Conservation (phyloP, 306 rosid species). For the Vigna trinervia region DNA sequence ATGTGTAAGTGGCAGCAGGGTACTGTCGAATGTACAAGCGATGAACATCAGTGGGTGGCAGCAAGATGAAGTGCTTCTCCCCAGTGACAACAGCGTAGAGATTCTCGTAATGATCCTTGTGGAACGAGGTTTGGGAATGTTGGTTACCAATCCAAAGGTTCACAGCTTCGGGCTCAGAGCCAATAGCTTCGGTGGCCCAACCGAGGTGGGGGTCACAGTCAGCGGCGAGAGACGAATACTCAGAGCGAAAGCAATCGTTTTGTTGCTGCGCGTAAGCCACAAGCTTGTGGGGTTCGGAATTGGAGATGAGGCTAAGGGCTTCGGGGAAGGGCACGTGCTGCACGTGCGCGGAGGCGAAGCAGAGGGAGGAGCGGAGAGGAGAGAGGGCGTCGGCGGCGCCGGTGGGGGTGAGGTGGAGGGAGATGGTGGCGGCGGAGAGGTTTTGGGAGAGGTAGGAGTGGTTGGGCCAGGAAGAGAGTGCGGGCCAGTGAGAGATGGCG, state of each 20-base stretch:
- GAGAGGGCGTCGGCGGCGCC: slow-evolving; percentile 75
- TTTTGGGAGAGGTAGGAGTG: slow-evolving; percentile 59
- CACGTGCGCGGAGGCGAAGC: slow-evolving; percentile 57
- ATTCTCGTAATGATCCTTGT: slow-evolving; percentile 88
- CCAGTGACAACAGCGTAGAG: slow-evolving; percentile 83
- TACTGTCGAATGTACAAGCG: slow-evolving; percentile 68
- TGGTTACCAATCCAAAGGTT: slow-evolving; percentile 83
- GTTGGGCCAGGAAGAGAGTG: slow-evolving; percentile 65
- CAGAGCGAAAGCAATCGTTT: slow-evolving; percentile 72
- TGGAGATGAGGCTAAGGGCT: slow-evolving; percentile 48
- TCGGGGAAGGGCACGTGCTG: slow-evolving; percentile 45
- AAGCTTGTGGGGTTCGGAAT: slow-evolving; percentile 13
- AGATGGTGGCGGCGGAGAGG: slow-evolving; percentile 64
- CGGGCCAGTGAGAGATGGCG: slow-evolving; percentile 74
- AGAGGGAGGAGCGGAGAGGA: slow-evolving; percentile 46
- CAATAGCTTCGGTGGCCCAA: slow-evolving; percentile 80
- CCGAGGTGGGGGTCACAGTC: slow-evolving; percentile 69
- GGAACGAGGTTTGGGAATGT: slow-evolving; percentile 69
- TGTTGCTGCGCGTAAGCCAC: slow-evolving; percentile 89
- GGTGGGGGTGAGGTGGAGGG: slow-evolving; percentile 84
- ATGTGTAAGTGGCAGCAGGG: slow-evolving; percentile 69
- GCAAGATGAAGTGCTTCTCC: slow-evolving; percentile 71
- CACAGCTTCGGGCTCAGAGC: slow-evolving; percentile 72
- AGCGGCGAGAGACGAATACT: slow-evolving; percentile 59
- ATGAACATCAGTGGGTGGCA: slow-evolving; percentile 85